Evolutionary conservation across 2,329 filamentous ascomycete genomes (phyloP).

Genomic region (Beauveria sp.): DNA sequence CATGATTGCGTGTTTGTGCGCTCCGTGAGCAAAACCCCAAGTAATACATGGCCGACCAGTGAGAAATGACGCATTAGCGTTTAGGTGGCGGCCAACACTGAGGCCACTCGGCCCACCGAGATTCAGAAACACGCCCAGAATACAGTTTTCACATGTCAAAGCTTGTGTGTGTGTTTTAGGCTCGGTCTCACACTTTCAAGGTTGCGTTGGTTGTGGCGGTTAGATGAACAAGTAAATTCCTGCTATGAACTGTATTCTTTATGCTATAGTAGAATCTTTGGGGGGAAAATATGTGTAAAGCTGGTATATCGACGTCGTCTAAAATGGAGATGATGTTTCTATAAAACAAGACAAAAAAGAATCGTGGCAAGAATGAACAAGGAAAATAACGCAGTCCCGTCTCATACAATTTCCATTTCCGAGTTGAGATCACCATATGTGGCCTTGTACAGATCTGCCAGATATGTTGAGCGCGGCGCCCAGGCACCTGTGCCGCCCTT

Average conservation of each 20-base stretch:
- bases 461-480: background rate
- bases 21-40: too few relatives aligned
- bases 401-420: slow-evolving; percentile 1
- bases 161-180: too few relatives aligned
- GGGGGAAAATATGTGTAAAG: background rate
- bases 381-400: background rate
- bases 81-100: background rate
- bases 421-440: background rate
- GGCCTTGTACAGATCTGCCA: slow-evolving; percentile 4
- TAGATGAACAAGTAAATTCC: background rate
- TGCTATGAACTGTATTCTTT: background rate
- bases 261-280: background rate
- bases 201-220: background rate
- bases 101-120: background rate
- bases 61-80: background rate
- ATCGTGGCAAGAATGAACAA: background rate
- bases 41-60: background rate
- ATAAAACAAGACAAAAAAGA: background rate
- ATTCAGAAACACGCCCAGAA: background rate
- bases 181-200: background rate
- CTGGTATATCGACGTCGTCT: slow-evolving; percentile 7
- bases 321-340: background rate
- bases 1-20: too few relatives aligned
- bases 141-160: slow-evolving; percentile 5
- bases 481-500: slow-evolving; percentile 5